Base-by-base conservation (phyloP, 2,329 filamentous ascomycete species). In the Sporothrix schenckii region DNA sequence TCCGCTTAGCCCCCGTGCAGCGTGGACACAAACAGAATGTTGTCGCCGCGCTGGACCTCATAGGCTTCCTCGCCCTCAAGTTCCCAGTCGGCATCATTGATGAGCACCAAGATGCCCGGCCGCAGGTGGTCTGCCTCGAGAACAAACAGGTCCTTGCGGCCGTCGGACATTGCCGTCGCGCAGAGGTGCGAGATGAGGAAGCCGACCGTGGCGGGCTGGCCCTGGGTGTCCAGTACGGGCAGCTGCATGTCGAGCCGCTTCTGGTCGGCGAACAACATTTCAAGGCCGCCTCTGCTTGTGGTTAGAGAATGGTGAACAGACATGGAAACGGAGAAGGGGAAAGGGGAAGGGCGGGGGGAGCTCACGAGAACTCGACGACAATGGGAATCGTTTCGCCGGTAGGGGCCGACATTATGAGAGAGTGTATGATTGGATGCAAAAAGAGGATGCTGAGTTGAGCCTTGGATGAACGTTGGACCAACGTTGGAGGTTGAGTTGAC, bases 41-140 rank as follows among this genome's bases (percentile, higher is more conserved):
- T 94, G 82, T 99, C 95, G 71, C 89, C 87, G 72, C 84, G 81
- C 80, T 94, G 89, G 71, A 99, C 82, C 80, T 93, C 90, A 78
- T 98, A 98, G 74, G 89, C 86, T 78, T 95, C 93, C 81, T 98
- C 94, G 21, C 94, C 95, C 81, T 98, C 95, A 14, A 99, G 87
- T 80, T 98, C 95, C 95, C 95, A 99, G 80, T 99, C 95, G 34
- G 93, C 92, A 76, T 99, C 95, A 78, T 99, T 99, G 80, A 99
- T 97, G 70, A 99, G 85, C 39, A 97, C 94, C 56, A 99, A 87
- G 79, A 99, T 97, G 2, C 95, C 95, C 5, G 95, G 95, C 68
- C 95, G 93, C 47, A 69, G 72, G 94, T 98, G 75, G 72, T 61
- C 30, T 61, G 71, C 60, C 19, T 97, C 92, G 27, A 97, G 84